Evolutionary conservation across 2,329 filamentous ascomycete genomes (phyloP), one percentile per base, ranked within the genome.

Genomic region (Calonectria henricotiae): DNA sequence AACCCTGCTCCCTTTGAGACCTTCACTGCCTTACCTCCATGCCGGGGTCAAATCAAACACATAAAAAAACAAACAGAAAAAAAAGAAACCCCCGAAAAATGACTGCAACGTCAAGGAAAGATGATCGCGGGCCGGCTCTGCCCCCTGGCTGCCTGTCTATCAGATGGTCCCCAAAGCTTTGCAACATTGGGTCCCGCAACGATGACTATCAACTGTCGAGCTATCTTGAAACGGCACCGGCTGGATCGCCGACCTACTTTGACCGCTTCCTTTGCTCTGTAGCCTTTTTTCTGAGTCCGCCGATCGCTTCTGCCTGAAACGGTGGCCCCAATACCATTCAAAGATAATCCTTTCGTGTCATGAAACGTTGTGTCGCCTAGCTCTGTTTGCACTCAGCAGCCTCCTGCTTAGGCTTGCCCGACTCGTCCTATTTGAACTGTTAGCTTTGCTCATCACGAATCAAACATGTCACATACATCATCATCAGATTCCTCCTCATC

Each of bases 311-410:
- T 66, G 67, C 62, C 49, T 69, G 71, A 71, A 73, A 70, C 71
- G 68, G 71, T 71, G 75, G 74, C 69, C 74, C 67, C 73, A 65
- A 72, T 76, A 49, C 35, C 43, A 30, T 73, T 71, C 74, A 71
- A 65, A 73, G 62, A 74, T 65, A 69, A 76, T 65, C 68, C 74
- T 72, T 75, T 77, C 75, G 74, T 78, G 68, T 76, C 74, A 76
- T 77, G 68, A 76, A 75, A 86, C 83, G 77, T 83, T 72, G 61
- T 62, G 69, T 65, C 72, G 71, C 85, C 88, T 90, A 97, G 86
- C 94, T 97, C 86, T 97, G 94, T 89, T 98, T 98, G 91, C 95
- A 98, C 87, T 98, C 95, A 76, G 95, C 94, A 76, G 94, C 92
- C 85, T 97, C 94, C 86, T 96, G 94, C 89, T 97, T 97, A 69